Evolutionary conservation across 2,329 filamentous ascomycete species (phyloP), one percentile per base, ranked within the genome.

Genomic region (Sclerotinia subarctica): DNA sequence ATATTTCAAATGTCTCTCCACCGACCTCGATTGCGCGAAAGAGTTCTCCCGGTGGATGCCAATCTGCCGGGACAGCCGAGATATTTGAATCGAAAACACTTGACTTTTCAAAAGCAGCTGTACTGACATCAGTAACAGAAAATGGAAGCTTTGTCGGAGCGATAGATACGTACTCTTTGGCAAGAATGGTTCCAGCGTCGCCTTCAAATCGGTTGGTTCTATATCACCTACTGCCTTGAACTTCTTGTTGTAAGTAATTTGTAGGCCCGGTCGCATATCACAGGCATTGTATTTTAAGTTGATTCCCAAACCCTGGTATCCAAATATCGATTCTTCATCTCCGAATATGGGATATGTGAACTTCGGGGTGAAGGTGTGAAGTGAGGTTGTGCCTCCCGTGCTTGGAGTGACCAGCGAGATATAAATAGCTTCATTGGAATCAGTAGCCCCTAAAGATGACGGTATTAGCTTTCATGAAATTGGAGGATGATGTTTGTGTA

Each of bases 261-360:
- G 84, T 44, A 97, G 78, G 73, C 91, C 86, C 0, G 94, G 93
- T 72, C 89, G 88, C 81, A 98, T 88, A 77, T 97, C 91, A 77
- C 82, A 85, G 21, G 85, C 84, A 76, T 87, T 82, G 73, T 83
- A 89, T 70, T 87, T 87, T 67, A 98, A 81, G 71, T 87, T 86
- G 76, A 98, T 89, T 72, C 88, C 87, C 67, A 97, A 84, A 66
- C 88, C 88, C 77, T 93, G 89, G 82, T 97, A 97, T 49, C 94
- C 94, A 74, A 96, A 94, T 72, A 98, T 94, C 42, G 85, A 86
- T 79, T 99, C 93, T 11, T 95, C 90, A n/a, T 98, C 90, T 75
- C 93, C 93, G 74, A 98, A 97, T 71, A 99, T 90, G 1, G 92
- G 83, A 79, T 98, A 97, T 24, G 94, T 97, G 78, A 94, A 96